phyloP scores from a whole-genome alignment of 305 asterid species.

The Solanum aculeatissimum region DNA sequence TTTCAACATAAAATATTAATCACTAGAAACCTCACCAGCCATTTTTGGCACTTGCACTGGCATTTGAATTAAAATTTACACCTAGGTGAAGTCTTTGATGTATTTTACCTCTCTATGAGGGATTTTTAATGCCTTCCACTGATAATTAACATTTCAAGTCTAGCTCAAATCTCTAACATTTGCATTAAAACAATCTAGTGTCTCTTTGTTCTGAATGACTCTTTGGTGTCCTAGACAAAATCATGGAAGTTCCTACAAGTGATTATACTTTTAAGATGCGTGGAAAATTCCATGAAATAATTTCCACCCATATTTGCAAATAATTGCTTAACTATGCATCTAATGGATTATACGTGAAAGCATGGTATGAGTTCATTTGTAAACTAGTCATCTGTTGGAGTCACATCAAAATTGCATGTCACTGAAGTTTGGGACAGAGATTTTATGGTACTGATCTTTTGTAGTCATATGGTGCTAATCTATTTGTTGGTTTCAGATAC shows the following conservation, averaged over 20 bases:
- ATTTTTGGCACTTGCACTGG: background rate
- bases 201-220: background rate
- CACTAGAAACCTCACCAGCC: background rate
- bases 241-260: background rate
- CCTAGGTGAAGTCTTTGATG: background rate
- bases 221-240: background rate
- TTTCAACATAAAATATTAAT: background rate
- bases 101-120: background rate
- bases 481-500: constrained; percentile 57
- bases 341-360: background rate
- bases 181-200: background rate
- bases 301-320: background rate
- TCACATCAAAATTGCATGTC: background rate
- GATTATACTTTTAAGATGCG: background rate
- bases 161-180: background rate
- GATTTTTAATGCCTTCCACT: background rate
- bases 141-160: background rate
- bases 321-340: background rate
- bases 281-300: background rate
- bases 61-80: background rate
- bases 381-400: background rate
- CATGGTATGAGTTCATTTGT: background rate
- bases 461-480: constrained; percentile 12
- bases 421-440: background rate
- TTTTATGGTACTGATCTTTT: background rate